Evolutionary conservation across 257 asterid species (phyloP).

Genomic region (Lycium ferocissimum): DNA sequence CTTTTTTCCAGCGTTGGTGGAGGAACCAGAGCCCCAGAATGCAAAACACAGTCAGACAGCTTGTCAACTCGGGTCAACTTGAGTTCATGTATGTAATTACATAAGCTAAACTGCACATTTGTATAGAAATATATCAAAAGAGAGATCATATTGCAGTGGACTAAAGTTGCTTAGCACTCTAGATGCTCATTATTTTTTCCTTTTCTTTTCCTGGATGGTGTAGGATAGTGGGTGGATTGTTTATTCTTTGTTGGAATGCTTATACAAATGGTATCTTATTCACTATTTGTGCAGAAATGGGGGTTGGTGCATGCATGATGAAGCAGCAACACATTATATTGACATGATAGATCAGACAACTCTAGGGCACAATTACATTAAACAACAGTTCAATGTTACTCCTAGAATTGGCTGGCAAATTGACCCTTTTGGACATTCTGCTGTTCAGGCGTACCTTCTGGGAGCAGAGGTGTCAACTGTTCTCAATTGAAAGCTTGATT

Average conservation of each 20-base stretch:
- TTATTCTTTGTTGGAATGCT: neutral
- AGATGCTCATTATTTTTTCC: neutral
- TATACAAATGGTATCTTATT: neutral
- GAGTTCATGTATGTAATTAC: slow-evolving; percentile 75
- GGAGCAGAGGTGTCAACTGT: slow-evolving; percentile 79
- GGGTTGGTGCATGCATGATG: slow-evolving; percentile 99
- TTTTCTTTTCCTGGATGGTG: neutral
- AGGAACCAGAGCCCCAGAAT: slow-evolving; percentile 66
- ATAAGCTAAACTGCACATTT: neutral
- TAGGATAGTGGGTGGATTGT: slow-evolving; percentile 12
- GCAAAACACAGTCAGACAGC: slow-evolving; percentile 63
- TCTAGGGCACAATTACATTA: slow-evolving; percentile 80
- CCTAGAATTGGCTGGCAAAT: slow-evolving; percentile 99
- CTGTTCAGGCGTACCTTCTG: slow-evolving; percentile 96
- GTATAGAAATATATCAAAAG: neutral
- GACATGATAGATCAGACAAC: slow-evolving; percentile 99
- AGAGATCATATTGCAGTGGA: neutral
- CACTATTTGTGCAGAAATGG: slow-evolving; percentile 71
- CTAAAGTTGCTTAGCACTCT: neutral
- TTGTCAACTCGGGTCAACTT: slow-evolving; percentile 86
- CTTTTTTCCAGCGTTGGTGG: slow-evolving; percentile 99
- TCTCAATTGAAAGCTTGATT: slow-evolving; percentile 1
- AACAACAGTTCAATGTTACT: slow-evolving; percentile 75
- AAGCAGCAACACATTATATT: slow-evolving; percentile 91
- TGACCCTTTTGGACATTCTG: slow-evolving; percentile 98